These are phyloP conservation scores for Ophioceras dolichostomum DNA, from an alignment of 2,329 filamentous ascomycete genomes.

Conservation along the genomic window DNA sequence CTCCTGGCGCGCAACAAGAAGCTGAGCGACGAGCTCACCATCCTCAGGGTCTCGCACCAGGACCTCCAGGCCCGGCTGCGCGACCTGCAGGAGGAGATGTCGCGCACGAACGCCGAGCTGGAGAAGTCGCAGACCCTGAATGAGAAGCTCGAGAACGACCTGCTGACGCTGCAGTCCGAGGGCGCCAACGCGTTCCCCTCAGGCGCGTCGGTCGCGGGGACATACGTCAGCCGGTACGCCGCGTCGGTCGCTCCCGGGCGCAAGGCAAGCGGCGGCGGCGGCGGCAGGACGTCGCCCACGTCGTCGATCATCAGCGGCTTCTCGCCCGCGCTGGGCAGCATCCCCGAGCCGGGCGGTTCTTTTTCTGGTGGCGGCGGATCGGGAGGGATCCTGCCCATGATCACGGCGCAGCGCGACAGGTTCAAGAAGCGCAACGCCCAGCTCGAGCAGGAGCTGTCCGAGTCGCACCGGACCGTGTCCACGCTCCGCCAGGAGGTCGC, in stretches of 20 bases:
- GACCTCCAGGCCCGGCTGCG: constrained; percentile 75
- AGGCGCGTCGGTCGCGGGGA: constrained; percentile 85
- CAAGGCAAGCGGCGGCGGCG: constrained; percentile 13
- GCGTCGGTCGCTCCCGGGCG: constrained; percentile 47
- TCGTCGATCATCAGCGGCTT: constrained; percentile 99
- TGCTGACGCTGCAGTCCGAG: constrained; percentile 78
- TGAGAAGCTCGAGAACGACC: constrained; percentile 81
- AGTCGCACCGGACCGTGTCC: constrained; percentile 69
- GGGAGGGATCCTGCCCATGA: constrained; percentile 93
- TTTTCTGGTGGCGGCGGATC: constrained; percentile 58
- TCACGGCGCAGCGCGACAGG: constrained; percentile 91
- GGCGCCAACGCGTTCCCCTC: constrained; percentile 75
- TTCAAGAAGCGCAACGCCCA: constrained; percentile 95
- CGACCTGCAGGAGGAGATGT: constrained; percentile 71
- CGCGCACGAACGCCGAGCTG: constrained; percentile 71
- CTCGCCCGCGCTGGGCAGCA: constrained; percentile 23
- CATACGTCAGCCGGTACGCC: constrained; percentile 71
- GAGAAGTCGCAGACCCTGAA: constrained; percentile 77
- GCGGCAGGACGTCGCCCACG: constrained; percentile 66
- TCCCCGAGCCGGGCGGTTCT: constrained; percentile 57
- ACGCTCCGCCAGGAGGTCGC: constrained; percentile 83
- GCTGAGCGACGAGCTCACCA: constrained; percentile 81
- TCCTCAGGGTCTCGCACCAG: constrained; percentile 86
- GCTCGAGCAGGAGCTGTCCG: constrained; percentile 80
- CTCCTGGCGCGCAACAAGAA: constrained; percentile 93